Percentiles rank a stretch among this genome's conserved stretches.
phyloP scores from a whole-genome alignment of 345 rosid genomes.

The Trapa bicornis region DNA sequence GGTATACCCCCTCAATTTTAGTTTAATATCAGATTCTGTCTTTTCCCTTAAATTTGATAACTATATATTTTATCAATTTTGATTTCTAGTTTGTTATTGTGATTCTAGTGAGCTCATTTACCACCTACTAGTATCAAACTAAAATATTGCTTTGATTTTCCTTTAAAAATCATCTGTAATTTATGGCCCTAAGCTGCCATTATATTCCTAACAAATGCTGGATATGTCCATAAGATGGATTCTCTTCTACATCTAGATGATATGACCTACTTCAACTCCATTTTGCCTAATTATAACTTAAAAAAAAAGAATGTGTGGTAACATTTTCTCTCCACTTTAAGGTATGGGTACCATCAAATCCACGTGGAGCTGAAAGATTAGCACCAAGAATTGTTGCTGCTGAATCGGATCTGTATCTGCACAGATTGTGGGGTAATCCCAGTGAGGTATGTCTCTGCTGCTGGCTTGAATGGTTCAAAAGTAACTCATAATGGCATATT shows the following conservation, averaged over 20 bases:
- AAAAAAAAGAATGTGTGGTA: neutral
- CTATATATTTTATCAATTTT: neutral
- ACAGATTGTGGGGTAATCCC: slow-evolving; percentile 91
- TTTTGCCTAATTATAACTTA: neutral
- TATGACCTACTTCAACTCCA: neutral
- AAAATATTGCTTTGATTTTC: neutral
- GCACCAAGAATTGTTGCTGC: slow-evolving; percentile 75
- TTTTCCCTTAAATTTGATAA: neutral
- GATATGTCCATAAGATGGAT: no score
- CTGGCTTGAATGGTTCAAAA: neutral
- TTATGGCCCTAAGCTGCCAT: neutral
- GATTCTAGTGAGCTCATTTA: neutral
- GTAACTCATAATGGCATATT: neutral
- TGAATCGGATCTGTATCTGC: slow-evolving; percentile 74
- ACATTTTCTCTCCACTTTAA: slow-evolving; percentile 16
- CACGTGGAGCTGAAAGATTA: slow-evolving; percentile 89
- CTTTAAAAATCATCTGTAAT: neutral
- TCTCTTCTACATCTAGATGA: no score
- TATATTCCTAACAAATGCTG: no score
- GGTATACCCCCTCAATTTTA: slow-evolving; percentile 27
- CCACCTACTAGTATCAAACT: neutral
- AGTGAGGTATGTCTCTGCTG: slow-evolving; percentile 47
- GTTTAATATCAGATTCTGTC: neutral
- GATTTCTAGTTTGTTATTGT: neutral
- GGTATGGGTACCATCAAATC: slow-evolving; percentile 91